phyloP scores from a whole-genome alignment of 108 stramenopile genomes.

The Cyclotella distinguenda region DNA sequence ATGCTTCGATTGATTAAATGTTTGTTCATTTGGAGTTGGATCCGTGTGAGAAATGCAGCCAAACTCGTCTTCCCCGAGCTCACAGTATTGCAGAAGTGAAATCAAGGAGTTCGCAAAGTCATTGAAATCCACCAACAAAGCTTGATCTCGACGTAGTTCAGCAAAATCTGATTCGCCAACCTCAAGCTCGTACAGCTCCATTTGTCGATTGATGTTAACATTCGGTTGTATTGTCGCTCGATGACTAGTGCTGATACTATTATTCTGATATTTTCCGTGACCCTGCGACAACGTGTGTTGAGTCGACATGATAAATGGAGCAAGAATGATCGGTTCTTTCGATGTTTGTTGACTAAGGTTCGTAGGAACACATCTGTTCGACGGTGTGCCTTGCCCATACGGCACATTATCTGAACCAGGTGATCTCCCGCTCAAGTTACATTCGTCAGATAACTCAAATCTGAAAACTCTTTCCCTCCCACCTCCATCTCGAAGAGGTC shows the following conservation, averaged over 20 bases:
- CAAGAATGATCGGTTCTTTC: conserved; percentile 25
- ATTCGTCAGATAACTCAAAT: conserved; percentile 56
- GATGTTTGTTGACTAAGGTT: conserved; percentile 14
- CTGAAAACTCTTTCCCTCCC: conserved; percentile 46
- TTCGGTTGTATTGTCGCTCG: conserved; percentile 3
- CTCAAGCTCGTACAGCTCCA: conserved; percentile 49
- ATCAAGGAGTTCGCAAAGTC: conserved; percentile 52
- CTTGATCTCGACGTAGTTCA: conserved; percentile 46
- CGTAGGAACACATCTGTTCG: neutral
- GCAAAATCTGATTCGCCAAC: conserved; percentile 55
- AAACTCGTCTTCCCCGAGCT: conserved; percentile 31
- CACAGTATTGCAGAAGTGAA: conserved; percentile 41
- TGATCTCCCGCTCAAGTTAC: conserved; percentile 17
- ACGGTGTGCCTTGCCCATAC: conserved; percentile 10
- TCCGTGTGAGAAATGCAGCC: neutral
- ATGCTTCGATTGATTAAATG: neutral
- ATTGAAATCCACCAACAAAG: conserved; percentile 48
- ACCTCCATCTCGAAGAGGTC: conserved; percentile 21
- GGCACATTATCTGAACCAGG: conserved; percentile 2
- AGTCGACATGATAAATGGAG: conserved; percentile 38
- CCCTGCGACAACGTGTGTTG: conserved; percentile 3
- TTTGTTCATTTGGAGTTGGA: neutral
- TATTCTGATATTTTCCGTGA: conserved; percentile 1
- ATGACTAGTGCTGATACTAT: neutral
- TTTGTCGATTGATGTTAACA: conserved; percentile 11